Evolutionary conservation across 192 early-diverging fungal species (phyloP), one percentile per base, ranked within the genome.

Genomic region (Entomortierella parvispora): DNA sequence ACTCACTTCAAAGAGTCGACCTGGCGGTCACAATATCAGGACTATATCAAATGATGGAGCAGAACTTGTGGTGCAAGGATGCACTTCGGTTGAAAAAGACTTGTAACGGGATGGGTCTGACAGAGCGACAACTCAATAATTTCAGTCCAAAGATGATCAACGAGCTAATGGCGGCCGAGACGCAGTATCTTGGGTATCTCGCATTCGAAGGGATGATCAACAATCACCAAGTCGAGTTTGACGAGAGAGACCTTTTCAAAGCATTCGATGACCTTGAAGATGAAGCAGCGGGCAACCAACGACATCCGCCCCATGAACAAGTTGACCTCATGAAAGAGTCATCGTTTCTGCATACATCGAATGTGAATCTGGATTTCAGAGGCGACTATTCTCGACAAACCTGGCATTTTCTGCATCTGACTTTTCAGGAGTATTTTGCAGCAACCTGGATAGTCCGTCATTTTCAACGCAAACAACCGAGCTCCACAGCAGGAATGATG

Each of bases 351-450:
- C 60, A 62, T 34, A 22, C 60, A 47, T 17, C 60, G 0, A 22
- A 62, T 22, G 43, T 47, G 2, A 47, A 50, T 28, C 60, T 49
- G 32, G 58, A 60, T 32, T 1, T n/a, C 17, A 47, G 1, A 26
- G 50, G 50, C 0, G 20, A 58, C 5, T 0, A 8, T 2, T 58
- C 56, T 2, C 56, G 42, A 31, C 60, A 49, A 50, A 34, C 46
- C 60, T 60, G 58, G 58, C 29, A 18, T 44, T 60, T 62, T 22
- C 22, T 61, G 47, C 61, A 51, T 51, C 48, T 63, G 33, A 49
- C 61, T 4, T 63, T 63, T 18, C 61, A 49, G 4, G 61, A 63
- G 23, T 63, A 51, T 51, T 63, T 63, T 15, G 61, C 61, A 14
- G 61, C 61, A 2, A 51, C n/a, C 3, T 63, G 47, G 47, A 37